Evolutionary conservation across 371 early-diverging fungal species (phyloP), one percentile per base, ranked within the genome.

Genomic region (Mortierella sp.): DNA sequence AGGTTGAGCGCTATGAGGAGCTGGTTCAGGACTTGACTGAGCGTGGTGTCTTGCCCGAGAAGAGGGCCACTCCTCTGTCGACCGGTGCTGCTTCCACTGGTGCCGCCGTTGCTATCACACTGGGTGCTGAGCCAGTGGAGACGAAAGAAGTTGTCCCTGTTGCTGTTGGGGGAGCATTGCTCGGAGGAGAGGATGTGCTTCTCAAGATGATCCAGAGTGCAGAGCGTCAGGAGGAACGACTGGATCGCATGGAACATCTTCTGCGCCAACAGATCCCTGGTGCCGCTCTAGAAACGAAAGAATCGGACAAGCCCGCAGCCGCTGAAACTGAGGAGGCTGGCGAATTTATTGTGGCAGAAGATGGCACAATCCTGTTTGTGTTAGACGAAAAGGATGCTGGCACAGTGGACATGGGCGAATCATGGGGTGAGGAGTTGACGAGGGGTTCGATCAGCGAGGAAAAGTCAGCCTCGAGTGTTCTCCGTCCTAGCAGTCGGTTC

Each of bases 1-100:
- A 96, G 57, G 90, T 94, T 19, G 94, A 93, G 74, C 93, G 93
- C 21, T 94, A 96, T 72, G 95, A 95, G 43, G 93, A 93, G 71
- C 74, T 91, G 69, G 86, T 95, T 50, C 81, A 81, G 50, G 82
- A 87, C 51, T 43, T 83, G 72, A 83, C 82, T 0, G 80, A 78
- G n/a, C 76, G 80, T 8, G 81, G 83, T 11, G 44, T 81, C 28
- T 69, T 80, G 73, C 80, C 81, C 24, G 79, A 79, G 5, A 77
- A 79, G 28, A 44, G 44, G 46, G 67, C 21, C 10, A 46, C 21
- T 21, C 19, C 24, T 4, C 19, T 19, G 5, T 14, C 71, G n/a
- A 5, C 40, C 1, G 53, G 54, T 37, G n/a, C 50, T 8, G 24
- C 71, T 8, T 24, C 40, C 31, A 10, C 72, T 70, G 46, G 48